Evolutionary conservation across 2,329 filamentous ascomycete genomes (phyloP).

Genomic region (Cordyceps pruinosa): DNA sequence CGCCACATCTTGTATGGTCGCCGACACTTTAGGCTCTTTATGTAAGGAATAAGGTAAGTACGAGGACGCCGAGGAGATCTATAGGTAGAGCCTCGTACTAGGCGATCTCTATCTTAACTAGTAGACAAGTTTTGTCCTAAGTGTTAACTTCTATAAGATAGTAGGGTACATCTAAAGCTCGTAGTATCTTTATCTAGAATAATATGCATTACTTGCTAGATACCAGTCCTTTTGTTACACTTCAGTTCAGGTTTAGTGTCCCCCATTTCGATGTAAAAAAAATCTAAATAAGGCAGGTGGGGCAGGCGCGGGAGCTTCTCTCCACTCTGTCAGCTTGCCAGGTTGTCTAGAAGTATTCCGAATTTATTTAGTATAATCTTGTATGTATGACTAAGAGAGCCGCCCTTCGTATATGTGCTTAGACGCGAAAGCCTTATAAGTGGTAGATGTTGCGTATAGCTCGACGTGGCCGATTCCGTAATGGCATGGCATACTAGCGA

Average conservation of each 20-base stretch:
- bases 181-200: neutral
- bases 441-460: neutral
- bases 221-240: too few relatives aligned
- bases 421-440: neutral
- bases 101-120: too few relatives aligned
- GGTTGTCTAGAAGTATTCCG: too few relatives aligned
- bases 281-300: too few relatives aligned
- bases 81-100: neutral
- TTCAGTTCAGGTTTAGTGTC: too few relatives aligned
- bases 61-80: neutral
- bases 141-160: slow-evolving; percentile 6
- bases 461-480: neutral
- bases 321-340: too few relatives aligned
- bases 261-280: too few relatives aligned
- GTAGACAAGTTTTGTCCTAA: slow-evolving; percentile 9
- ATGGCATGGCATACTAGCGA: neutral
- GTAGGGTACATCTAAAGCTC: neutral
- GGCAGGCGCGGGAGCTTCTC: too few relatives aligned
- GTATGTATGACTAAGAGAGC: too few relatives aligned
- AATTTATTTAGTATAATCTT: neutral
- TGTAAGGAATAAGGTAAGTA: neutral
- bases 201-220: neutral
- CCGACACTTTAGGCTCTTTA: neutral
- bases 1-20: neutral
- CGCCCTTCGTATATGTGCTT: neutral